Evolutionary conservation across 2,329 filamentous ascomycete genomes (phyloP), one percentile per base, ranked within the genome.

Genomic region (Coniella lustricola): DNA sequence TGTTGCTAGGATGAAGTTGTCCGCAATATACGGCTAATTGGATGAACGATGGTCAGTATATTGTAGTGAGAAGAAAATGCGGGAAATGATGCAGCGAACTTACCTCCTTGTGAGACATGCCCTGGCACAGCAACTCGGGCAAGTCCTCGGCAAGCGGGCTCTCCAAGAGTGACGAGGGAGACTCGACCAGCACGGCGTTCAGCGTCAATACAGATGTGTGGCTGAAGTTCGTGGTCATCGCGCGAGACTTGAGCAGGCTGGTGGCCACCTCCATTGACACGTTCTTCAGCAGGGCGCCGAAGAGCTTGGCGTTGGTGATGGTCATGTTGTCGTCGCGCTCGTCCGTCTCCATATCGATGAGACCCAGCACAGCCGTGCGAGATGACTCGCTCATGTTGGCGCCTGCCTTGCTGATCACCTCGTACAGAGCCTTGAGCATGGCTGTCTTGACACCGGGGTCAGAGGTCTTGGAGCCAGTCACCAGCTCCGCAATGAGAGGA

Each of bases 381-480:
- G 91, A 96, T 18, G 83, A 72, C 60, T 97, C 93, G 59, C 87
- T 90, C 93, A 98, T 98, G 67, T 91, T 96, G 50, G 77, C 76
- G 47, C 93, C 93, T 16, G 90, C 91, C 68, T 95, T 95, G 73
- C 88, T 91, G 52, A 98, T 85, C 25, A 98, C 93, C 62, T 97
- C 91, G 62, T 94, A 96, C 39, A 98, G 70, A 3, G 93, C 93
- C 72, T 94, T 95, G 60, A 98, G 77, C 93, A 98, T 98, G 22
- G 93, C 93, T 56, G 86, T 93, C 67, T 82, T 87, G 55, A 98
- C 93, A 39, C 91, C 91, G 5, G 81, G 63, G 62, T 97, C 91
- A 2, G 80, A 71, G 0, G 93, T 97, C 73, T 91, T 96, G 21
- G 90, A 93, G 40, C 93, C 93, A n/a, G 93, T 87, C 17, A 97